Conservation (phyloP, 352 stramenopile species). For the Phytophthora hibernalis region DNA sequence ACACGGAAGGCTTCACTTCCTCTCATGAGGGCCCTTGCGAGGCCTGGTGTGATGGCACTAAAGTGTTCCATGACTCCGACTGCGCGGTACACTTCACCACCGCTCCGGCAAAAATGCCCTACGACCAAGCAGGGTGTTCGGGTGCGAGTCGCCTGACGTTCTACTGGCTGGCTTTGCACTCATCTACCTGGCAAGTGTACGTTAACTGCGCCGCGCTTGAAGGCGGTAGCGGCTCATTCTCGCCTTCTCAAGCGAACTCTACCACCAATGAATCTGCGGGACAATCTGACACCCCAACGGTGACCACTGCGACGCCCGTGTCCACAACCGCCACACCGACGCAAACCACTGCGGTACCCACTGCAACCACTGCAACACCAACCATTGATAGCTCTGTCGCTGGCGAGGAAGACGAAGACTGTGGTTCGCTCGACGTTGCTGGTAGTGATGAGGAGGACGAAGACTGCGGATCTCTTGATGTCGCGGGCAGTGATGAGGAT, state of each 20-base stretch:
- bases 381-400: conserved; percentile 1
- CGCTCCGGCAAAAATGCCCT: conserved; percentile 34
- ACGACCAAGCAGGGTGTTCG: conserved; percentile 30
- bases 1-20: conserved; percentile 37
- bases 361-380: not conserved
- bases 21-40: conserved; percentile 48
- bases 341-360: conserved; percentile 3
- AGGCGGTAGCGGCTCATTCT: conserved; percentile 14
- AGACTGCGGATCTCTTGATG: conserved; percentile 23
- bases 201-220: conserved; percentile 35
- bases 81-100: conserved; percentile 39
- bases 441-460: no score
- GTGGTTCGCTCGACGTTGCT: no score
- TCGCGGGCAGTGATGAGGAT: conserved; percentile 11
- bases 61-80: conserved; percentile 43
- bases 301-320: conserved; percentile 16
- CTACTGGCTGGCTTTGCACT: conserved; percentile 48
- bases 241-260: conserved; percentile 24
- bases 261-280: conserved; percentile 19
- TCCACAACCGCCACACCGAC: conserved; percentile 11
- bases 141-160: conserved; percentile 34
- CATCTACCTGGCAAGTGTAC: conserved; percentile 44
- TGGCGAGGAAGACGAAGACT: conserved; percentile 7
- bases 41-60: conserved; percentile 47
- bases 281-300: conserved; percentile 15